Conservation (phyloP, 163 green algal genomes). For the Trebouxiophyceae sp. region DNA sequence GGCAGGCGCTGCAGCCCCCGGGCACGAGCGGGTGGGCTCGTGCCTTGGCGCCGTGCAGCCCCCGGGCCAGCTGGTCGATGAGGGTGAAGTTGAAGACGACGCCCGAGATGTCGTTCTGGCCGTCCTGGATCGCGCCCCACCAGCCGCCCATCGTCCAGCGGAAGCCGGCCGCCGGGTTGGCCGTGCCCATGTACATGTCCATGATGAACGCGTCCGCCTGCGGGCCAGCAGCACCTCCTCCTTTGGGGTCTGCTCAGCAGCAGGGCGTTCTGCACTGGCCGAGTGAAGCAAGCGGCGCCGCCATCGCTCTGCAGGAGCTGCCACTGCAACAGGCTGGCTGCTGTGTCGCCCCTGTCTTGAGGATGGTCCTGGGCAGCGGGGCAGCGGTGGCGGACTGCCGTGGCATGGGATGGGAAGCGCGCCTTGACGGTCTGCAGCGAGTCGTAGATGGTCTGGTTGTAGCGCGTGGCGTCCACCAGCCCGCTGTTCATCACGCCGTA, state of each 20-base stretch:
- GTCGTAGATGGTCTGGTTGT: neutral
- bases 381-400: too few species aligned
- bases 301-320: too few species aligned
- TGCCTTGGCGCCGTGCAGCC: neutral
- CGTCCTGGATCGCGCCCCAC: neutral
- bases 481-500: neutral
- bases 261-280: too few species aligned
- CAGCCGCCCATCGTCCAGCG: neutral
- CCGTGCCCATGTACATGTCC: neutral
- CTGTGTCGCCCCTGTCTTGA: too few species aligned
- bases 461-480: neutral
- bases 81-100: neutral
- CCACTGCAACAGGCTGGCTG: too few species aligned
- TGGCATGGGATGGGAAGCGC: too few species aligned
- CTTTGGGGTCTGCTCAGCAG: too few species aligned
- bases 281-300: too few species aligned
- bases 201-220: neutral
- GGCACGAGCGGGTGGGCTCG: too few species aligned
- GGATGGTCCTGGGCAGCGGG: too few species aligned
- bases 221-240: too few species aligned
- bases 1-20: neutral
- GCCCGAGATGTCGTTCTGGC: neutral
- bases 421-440: neutral
- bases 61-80: neutral
- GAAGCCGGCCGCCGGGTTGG: neutral